phyloP scores from a whole-genome alignment of 1,139 yeast genomes.

The Blastobotrys persicus region DNA sequence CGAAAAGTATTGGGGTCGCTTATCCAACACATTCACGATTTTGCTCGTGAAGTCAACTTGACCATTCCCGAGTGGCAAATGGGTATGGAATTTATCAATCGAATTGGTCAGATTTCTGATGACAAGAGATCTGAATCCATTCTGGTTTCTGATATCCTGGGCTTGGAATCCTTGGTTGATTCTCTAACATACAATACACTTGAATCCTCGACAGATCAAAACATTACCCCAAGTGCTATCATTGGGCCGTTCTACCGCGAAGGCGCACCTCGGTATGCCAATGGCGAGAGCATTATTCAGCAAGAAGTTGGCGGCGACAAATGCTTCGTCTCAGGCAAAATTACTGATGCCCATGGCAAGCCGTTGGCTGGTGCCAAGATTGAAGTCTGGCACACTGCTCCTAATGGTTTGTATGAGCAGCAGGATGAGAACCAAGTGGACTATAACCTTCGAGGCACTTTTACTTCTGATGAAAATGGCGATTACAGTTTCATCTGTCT shows the following conservation, averaged over 20 bases:
- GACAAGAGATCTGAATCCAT: slow-evolving; percentile 40
- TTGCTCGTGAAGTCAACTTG: slow-evolving; percentile 38
- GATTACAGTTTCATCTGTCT: slow-evolving; percentile 36
- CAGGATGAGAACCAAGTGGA: slow-evolving; percentile 42
- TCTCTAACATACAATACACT: slow-evolving; percentile 31
- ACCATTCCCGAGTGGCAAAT: slow-evolving; percentile 41
- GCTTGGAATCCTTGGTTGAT: slow-evolving; percentile 40
- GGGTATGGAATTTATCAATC: slow-evolving; percentile 38
- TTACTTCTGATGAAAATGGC: slow-evolving; percentile 36
- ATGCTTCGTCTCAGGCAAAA: slow-evolving; percentile 33
- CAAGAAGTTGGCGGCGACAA: slow-evolving; percentile 38
- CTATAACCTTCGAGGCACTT: slow-evolving; percentile 37
- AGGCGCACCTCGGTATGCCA: slow-evolving; percentile 34
- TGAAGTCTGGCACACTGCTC: slow-evolving; percentile 44
- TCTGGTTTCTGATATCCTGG: slow-evolving; percentile 39
- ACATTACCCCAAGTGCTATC: slow-evolving; percentile 37
- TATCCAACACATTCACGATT: slow-evolving; percentile 41
- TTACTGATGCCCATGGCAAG: slow-evolving; percentile 35
- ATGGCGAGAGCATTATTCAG: slow-evolving; percentile 37
- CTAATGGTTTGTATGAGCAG: slow-evolving; percentile 42
- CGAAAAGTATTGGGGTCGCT: slow-evolving; percentile 33
- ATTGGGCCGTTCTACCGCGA: slow-evolving; percentile 38
- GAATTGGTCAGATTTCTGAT: slow-evolving; percentile 39
- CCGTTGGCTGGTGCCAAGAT: slow-evolving; percentile 37
- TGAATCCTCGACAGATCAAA: slow-evolving; percentile 21